Evolutionary conservation across 1,139 yeast species (phyloP).

Genomic region (Ashbya aceris): DNA sequence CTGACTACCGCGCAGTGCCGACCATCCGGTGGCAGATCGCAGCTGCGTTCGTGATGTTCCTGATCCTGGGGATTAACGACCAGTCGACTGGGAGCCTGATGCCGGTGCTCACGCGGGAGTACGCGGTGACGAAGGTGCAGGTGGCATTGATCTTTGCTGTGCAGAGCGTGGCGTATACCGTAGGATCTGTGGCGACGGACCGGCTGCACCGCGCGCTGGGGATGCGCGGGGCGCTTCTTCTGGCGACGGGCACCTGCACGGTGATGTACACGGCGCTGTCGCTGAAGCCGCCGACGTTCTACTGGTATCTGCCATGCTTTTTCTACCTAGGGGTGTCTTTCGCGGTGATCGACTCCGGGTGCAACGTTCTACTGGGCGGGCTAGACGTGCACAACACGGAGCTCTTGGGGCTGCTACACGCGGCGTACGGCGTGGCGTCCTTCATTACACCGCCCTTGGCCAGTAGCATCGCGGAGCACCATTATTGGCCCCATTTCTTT

Average conservation of each 20-base stretch:
- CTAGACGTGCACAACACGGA: conserved; percentile 48
- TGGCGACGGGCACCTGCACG: conserved; percentile 15
- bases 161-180: conserved; percentile 24
- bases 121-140: conserved; percentile 18
- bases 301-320: conserved; percentile 31
- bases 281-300: conserved; percentile 24
- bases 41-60: conserved; percentile 22
- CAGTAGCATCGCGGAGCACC: conserved; percentile 34
- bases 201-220: conserved; percentile 22
- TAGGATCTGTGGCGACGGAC: conserved; percentile 26
- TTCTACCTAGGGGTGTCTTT: conserved; percentile 47
- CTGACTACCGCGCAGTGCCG: conserved; percentile 20
- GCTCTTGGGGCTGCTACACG: conserved; percentile 56
- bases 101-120: conserved; percentile 23
- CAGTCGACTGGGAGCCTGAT: conserved; percentile 28
- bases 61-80: conserved; percentile 28
- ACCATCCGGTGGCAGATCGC: conserved; percentile 23
- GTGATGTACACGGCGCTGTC: conserved; percentile 17
- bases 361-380: conserved; percentile 51
- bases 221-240: conserved; percentile 22
- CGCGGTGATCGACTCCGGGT: conserved; percentile 53
- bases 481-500: conserved; percentile 27
- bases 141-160: conserved; percentile 25
- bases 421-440: conserved; percentile 61
- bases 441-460: conserved; percentile 54